A percentile compares a stretch with the other conserved stretches of the same genome.
Conservation (phyloP, 2,329 filamentous ascomycete genomes). For the Phoma sp. region DNA sequence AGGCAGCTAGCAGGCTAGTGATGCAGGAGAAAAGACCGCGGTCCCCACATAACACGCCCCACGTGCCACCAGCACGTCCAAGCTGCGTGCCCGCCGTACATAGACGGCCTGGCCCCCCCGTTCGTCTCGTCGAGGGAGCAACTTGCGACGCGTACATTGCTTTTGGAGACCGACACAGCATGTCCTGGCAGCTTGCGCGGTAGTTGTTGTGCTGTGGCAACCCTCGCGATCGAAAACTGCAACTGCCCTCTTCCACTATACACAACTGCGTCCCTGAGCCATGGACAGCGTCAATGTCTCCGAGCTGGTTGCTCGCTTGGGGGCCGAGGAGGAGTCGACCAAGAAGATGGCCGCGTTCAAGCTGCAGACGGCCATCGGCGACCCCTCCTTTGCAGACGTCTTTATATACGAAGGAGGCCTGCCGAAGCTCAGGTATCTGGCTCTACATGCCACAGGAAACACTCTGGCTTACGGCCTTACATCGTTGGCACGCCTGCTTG, state of each 20-base stretch:
- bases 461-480: constrained; percentile 95
- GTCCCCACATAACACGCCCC: constrained; percentile 28
- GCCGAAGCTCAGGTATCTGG: constrained; percentile 78
- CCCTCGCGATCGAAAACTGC: neutral
- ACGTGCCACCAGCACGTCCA: constrained; percentile 28
- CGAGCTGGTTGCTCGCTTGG: constrained; percentile 64
- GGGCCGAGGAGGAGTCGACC: constrained; percentile 78
- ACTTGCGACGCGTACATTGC: constrained; percentile 7
- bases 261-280: constrained; percentile 24
- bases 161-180: constrained; percentile 7
- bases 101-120: constrained; percentile 13
- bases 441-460: constrained; percentile 86
- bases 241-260: neutral
- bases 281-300: constrained; percentile 64
- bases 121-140: neutral
- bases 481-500: constrained; percentile 82
- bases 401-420: constrained; percentile 92
- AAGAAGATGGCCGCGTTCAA: constrained; percentile 99
- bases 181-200: constrained; percentile 11
- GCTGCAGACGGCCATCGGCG: constrained; percentile 91
- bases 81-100: constrained; percentile 22
- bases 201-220: constrained; percentile 23
- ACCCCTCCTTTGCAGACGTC: constrained; percentile 93
- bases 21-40: constrained; percentile 12
- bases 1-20: constrained; percentile 10